Evolutionary conservation across 345 rosid genomes (phyloP), one percentile per base, ranked within the genome.

Genomic region (Ceriops zippeliana): DNA sequence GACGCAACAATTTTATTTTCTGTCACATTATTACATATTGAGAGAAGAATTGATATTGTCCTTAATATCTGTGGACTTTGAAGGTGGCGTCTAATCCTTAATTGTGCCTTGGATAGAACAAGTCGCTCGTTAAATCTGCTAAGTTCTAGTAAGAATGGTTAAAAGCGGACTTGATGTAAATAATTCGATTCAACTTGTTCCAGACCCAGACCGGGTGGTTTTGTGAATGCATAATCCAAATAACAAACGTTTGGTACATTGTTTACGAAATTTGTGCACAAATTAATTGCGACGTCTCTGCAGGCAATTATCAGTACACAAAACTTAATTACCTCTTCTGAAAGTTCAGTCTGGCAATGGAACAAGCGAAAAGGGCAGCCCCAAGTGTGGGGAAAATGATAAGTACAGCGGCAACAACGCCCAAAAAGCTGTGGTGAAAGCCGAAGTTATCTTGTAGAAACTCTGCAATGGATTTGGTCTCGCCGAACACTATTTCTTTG

Each of bases 391-490:
- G 98, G 61, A 81, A 87, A 5, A 75, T 70, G 6, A 77, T 21
- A 19, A 89, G 84, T 65, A 80, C 75, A 35, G 67, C 38, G 51
- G 78, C 92, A 4, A 78, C 68, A 42, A 83, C 15, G 21, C 67
- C 31, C 54, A 90, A 35, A 16, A 32, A 79, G 54, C 79, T 76
- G 35, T 76, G 83, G 47, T 70, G 78, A 69, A 68, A 90, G 32
- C 97, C 92, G 5, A 79, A 89, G 68, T 85, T 87, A 30, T 84
- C 88, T 54, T 78, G 68, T 38, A 90, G 63, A 73, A 89, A 87
- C 11, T 70, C 67, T 1, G 81, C 61, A 46, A 89, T 76, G 5
- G 82, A 72, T 49, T 61, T 82, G 17, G 70, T 67, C 70, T 89
- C 67, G 8, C 86, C 89, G 26, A 87, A 87, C 0, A 82, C 87